Evolutionary conservation across 78 protist genomes (phyloP).

Genomic region (Bigelowiella natans): DNA sequence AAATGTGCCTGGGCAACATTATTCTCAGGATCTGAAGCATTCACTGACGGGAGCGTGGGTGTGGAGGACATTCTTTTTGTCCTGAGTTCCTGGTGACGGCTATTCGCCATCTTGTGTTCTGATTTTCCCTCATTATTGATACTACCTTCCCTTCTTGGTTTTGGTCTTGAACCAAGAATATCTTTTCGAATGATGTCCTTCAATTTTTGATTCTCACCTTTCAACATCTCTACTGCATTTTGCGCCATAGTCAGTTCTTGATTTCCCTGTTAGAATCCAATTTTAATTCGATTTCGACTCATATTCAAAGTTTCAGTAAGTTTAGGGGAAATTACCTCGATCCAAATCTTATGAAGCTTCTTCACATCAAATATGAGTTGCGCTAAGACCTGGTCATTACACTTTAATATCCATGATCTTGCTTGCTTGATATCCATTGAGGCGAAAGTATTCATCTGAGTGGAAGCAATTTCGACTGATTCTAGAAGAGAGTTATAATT

Average conservation of each 20-base stretch:
- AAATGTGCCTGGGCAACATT: too few relatives aligned
- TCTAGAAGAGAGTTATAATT: too few relatives aligned
- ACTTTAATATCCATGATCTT: neutral
- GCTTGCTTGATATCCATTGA: neutral
- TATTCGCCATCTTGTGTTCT: too few relatives aligned
- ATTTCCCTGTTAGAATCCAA: neutral
- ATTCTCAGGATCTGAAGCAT: too few relatives aligned
- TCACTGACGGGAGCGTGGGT: too few relatives aligned
- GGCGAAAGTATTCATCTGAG: neutral
- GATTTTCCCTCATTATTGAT: too few relatives aligned
- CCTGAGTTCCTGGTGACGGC: too few relatives aligned
- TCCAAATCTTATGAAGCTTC: neutral
- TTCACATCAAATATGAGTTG: neutral
- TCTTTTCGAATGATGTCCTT: neutral
- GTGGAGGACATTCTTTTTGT: too few relatives aligned
- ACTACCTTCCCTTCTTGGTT: too few relatives aligned
- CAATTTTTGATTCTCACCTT: neutral
- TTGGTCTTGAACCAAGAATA: too few relatives aligned
- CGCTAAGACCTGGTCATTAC: neutral
- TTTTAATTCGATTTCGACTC: neutral
- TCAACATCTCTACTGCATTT: neutral
- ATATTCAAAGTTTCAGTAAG: neutral
- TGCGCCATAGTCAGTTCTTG: neutral
- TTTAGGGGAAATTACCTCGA: neutral
- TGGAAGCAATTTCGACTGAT: too few relatives aligned